Conservation (phyloP, 164 flowering plant species). For the Litsea cubeba region DNA sequence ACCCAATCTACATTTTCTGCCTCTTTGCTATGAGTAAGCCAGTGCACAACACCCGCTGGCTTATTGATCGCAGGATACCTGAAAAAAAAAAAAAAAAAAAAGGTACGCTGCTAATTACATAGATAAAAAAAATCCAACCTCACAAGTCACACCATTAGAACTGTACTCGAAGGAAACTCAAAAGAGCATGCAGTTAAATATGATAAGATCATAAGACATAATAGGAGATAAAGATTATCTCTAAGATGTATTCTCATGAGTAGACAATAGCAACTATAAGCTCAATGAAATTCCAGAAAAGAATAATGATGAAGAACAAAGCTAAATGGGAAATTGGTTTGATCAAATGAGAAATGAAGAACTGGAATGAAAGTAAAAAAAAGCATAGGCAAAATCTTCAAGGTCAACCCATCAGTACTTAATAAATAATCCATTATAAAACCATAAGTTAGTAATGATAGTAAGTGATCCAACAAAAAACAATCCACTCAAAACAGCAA, state of each 20-base stretch:
- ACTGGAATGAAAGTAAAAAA: neutral
- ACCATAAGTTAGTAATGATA: neutral
- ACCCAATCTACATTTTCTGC: slow-evolving; percentile 98
- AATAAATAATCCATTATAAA: neutral
- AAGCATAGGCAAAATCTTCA: neutral
- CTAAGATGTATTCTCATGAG: neutral
- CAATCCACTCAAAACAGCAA: too few species aligned
- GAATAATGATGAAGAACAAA: too few species aligned
- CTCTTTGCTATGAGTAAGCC: slow-evolving; percentile 89
- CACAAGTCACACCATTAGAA: neutral
- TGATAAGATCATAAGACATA: neutral
- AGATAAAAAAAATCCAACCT: neutral
- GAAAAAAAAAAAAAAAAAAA: slow-evolving; percentile 8
- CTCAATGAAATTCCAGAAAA: neutral
- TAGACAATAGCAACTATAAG: neutral
- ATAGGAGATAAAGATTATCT: neutral
- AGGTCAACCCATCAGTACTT: neutral
- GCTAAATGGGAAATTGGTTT: neutral
- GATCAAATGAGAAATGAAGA: neutral
- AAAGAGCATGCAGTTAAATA: neutral
- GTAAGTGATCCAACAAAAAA: neutral
- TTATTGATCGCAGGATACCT: slow-evolving; percentile 99
- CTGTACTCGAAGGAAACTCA: neutral
- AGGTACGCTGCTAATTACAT: neutral
- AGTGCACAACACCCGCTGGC: slow-evolving; percentile 91